Base-by-base conservation (phyloP, 306 rosid genomes). In the Morella rubra region DNA sequence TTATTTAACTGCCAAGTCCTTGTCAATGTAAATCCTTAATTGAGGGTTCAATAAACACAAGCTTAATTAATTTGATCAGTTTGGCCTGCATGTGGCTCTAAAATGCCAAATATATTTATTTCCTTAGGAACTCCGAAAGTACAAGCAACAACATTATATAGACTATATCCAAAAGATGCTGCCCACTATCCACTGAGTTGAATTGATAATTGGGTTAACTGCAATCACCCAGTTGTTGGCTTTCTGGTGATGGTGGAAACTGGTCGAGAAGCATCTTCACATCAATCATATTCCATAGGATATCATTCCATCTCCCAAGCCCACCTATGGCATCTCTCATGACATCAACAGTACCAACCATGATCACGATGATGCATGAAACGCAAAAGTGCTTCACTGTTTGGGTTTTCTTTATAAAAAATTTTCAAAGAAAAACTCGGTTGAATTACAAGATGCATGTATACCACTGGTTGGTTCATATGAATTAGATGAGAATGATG, bases 181-280 rank as follows among this genome's bases (percentile, higher is more conserved):
- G 51, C 44, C 64, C 47, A 49, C 70, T 44, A 58, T 54, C 61
- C 72, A 68, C 65, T 58, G 14, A 52, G 54, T 50, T 61, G 22
- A 55, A 55, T 74, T 71, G 74, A 75, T 69, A 67, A 54, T 72
- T 53, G 53, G 42, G 75, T 66, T 73, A 72, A 72, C 54, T 69
- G 60, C 64, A 73, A 74, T 77, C 60, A 54, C 77, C 8, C 24
- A 73, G 19, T 13, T 41, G 51, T 77, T 49, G 56, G 64, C 60
- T 74, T 78, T 50, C 52, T 64, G 46, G 62, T 64, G 9, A 20
- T 42, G 89, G 80, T 69, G 84, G 80, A 70, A 81, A 72, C 70
- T 53, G 61, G 79, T 73, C 83, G 70, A 79, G 47, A 81, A 77
- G 67, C 77, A 85, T 75, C 44, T 76, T 41, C 77, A 64, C 51